Evolutionary conservation across 495 filamentous ascomycete genomes (phyloP).

Genomic region (Penicillium goetzii): DNA sequence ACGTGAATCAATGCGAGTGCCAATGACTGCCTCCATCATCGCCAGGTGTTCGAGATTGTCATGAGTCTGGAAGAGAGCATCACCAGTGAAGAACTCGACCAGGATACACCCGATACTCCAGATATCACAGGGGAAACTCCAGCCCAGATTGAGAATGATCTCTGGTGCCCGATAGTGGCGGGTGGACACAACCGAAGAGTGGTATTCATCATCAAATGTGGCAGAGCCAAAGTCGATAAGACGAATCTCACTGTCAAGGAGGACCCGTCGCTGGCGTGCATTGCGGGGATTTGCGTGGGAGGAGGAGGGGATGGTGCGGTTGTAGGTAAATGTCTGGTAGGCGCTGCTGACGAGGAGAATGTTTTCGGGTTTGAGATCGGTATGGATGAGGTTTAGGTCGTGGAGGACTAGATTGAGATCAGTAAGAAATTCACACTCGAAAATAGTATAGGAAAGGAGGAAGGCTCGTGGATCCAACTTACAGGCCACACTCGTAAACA

Average conservation of each 20-base stretch:
- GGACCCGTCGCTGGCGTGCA: conserved; percentile 81
- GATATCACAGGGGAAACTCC: conserved; percentile 97
- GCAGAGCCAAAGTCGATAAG: conserved; percentile 98
- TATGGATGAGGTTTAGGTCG: conserved; percentile 97
- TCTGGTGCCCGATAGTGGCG: conserved; percentile 95
- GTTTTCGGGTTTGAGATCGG: conserved; percentile 97
- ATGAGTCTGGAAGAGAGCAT: conserved; percentile 96
- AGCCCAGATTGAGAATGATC: conserved; percentile 94
- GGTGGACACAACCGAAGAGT: conserved; percentile 95
- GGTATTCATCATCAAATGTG: conserved; percentile 98
- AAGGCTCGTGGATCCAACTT: conserved; percentile 42
- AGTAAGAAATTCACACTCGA: conserved; percentile 6
- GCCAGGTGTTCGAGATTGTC: conserved; percentile 97
- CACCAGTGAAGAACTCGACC: conserved; percentile 98
- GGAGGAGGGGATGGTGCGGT: conserved; percentile 89
- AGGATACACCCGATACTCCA: conserved; percentile 99
- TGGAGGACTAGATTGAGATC: conserved; percentile 74
- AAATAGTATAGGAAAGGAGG: neutral
- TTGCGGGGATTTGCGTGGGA: conserved; percentile 74
- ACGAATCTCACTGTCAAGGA: conserved; percentile 94
- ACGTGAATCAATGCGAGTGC: conserved; percentile 68
- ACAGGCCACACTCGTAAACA: conserved; percentile 99
- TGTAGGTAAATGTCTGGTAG: conserved; percentile 97
- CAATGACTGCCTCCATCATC: conserved; percentile 98
- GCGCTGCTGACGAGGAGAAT: conserved; percentile 87